Evolutionary conservation across 83 land plant species (phyloP).

Genomic region (Isoetes engelmannii): DNA sequence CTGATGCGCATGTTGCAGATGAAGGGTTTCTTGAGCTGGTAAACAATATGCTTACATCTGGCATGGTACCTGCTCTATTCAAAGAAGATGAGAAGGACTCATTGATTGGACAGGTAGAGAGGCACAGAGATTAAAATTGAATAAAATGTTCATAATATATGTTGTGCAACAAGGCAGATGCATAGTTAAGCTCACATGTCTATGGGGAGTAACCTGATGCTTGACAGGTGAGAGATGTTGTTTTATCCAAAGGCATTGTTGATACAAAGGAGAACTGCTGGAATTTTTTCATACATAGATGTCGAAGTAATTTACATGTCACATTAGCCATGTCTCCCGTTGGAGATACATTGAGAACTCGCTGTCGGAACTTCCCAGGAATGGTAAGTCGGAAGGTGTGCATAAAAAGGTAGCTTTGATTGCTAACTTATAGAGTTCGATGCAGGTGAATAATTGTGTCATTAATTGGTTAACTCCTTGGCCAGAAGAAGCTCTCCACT

Average conservation of each 20-base stretch:
- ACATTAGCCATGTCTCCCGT: slow-evolving; percentile 40
- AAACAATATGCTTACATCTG: slow-evolving; percentile 42
- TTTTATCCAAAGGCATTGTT: slow-evolving; percentile 24
- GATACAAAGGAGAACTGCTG: slow-evolving; percentile 41
- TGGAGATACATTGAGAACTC: slow-evolving; percentile 37
- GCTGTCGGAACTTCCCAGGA: slow-evolving; percentile 41
- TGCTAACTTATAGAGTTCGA: background rate
- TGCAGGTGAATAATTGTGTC: slow-evolving; percentile 39
- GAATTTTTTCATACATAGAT: slow-evolving; percentile 32
- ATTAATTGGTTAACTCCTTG: slow-evolving; percentile 40
- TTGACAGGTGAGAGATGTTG: slow-evolving; percentile 31
- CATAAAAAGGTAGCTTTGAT: too few species aligned
- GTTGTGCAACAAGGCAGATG: too few species aligned
- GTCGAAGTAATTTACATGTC: slow-evolving; percentile 38
- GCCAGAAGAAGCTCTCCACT: slow-evolving; percentile 38
- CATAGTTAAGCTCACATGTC: too few species aligned
- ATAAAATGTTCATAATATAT: too few species aligned
- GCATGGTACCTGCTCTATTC: slow-evolving; percentile 41
- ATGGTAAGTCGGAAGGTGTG: slow-evolving; percentile 22
- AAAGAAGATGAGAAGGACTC: slow-evolving; percentile 38
- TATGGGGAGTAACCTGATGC: too few species aligned
- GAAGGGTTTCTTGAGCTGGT: slow-evolving; percentile 40
- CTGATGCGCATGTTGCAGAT: slow-evolving; percentile 39
- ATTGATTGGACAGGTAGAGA: slow-evolving; percentile 25
- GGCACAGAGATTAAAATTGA: too few species aligned